Percentiles rank a stretch among this genome's conserved stretches.
These are phyloP conservation scores for Dictyostelium discoideum DNA, from an alignment of 78 protist genomes.

Conservation along the genomic window dicty_2.7 NC_007088.5:257001-257500, in stretches of 20 bases:
- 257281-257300: not conserved
- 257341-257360: not conserved
- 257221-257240: not conserved
- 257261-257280: not conserved
- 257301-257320: not conserved
- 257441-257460: not conserved
- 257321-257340: not conserved
- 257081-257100: not conserved
- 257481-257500: not conserved
- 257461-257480: not conserved
- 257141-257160: not conserved
- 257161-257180: not conserved
- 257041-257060: not conserved
- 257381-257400: not conserved
- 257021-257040: not conserved
- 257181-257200: not conserved
- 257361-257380: not conserved
- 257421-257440: not conserved
- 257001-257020: not conserved
- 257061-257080: not conserved
- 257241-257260: not conserved
- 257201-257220: not conserved
- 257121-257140: not conserved
- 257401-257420: not conserved
- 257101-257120: not conserved